Percentiles rank a stretch among this genome's conserved stretches.
These are phyloP conservation scores for Pseudovirgaria hyperparasitica DNA, from an alignment of 2,329 filamentous ascomycete species.

Conservation along the genomic window DNA sequence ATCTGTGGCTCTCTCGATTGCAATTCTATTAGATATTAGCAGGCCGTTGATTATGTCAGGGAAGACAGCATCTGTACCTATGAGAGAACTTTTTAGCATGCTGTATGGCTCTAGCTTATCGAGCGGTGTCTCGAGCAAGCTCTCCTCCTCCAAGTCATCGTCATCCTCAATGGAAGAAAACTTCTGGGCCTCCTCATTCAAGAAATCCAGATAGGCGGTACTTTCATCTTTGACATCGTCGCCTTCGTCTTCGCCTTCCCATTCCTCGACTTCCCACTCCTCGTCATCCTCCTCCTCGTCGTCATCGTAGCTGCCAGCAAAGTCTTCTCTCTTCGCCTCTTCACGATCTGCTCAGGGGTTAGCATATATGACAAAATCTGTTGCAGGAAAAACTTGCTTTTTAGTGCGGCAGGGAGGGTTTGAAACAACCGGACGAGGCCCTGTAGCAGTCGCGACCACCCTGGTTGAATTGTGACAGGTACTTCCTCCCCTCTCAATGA, in stretches of 20 bases:
- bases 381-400: conserved; percentile 44
- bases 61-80: conserved; percentile 51
- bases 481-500: conserved; percentile 70
- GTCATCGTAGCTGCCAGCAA: conserved; percentile 59
- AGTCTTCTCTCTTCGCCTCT: conserved; percentile 68
- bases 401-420: conserved; percentile 74
- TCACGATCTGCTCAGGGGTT: conserved; percentile 54
- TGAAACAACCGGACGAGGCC: conserved; percentile 88
- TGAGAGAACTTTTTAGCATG: conserved; percentile 69
- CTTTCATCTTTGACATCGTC: conserved; percentile 75
- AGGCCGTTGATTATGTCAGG: neutral
- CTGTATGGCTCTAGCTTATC: conserved; percentile 93
- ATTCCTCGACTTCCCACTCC: conserved; percentile 67
- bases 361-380: conserved; percentile 5
- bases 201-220: conserved; percentile 86
- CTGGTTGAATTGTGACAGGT: conserved; percentile 82
- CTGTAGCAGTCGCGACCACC: conserved; percentile 83
- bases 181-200: conserved; percentile 88
- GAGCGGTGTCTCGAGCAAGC: conserved; percentile 81
- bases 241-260: conserved; percentile 50
- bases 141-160: conserved; percentile 84
- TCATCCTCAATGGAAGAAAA: conserved; percentile 71
- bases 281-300: conserved; percentile 70
- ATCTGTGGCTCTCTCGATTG: conserved; percentile 86
- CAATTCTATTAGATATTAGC: conserved; percentile 46